phyloP scores from a whole-genome alignment of 306 rosid species.

The Cicer cuneatum region DNA sequence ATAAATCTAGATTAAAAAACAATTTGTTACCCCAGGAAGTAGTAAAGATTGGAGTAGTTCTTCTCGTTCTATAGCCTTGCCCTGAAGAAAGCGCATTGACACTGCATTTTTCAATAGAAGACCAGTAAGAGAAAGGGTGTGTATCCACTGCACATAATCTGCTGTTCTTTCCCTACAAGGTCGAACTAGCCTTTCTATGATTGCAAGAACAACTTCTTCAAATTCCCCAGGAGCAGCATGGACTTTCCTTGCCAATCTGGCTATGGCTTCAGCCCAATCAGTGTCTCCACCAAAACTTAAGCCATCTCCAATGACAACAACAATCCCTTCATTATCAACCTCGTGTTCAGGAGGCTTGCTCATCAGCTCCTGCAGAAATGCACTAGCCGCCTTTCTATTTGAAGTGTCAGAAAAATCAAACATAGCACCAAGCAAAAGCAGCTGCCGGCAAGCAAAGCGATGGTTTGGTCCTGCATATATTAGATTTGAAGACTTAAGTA shows the following conservation, averaged over 20 bases:
- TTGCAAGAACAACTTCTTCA: conserved; percentile 77
- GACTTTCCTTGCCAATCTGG: conserved; percentile 76
- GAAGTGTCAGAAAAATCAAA: conserved; percentile 88
- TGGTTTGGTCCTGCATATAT: conserved; percentile 66
- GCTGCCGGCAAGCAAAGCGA: conserved; percentile 85
- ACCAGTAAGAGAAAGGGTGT: conserved; percentile 77
- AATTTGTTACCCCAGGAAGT: conserved; percentile 82
- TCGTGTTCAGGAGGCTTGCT: conserved; percentile 85
- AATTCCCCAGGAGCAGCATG: conserved; percentile 84
- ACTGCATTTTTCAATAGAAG: conserved; percentile 80
- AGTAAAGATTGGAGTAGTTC: conserved; percentile 77
- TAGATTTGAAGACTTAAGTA: conserved; percentile 31
- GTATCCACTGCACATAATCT: conserved; percentile 87
- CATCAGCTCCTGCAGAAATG: conserved; percentile 82
- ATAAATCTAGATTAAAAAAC: neutral
- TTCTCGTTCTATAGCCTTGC: conserved; percentile 66
- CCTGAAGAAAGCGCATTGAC: conserved; percentile 63
- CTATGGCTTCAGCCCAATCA: conserved; percentile 90
- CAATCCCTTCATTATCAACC: conserved; percentile 76
- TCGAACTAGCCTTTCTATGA: conserved; percentile 74
- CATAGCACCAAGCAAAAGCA: conserved; percentile 86
- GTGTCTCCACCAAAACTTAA: conserved; percentile 89
- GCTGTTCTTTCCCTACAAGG: conserved; percentile 97
- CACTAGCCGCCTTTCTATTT: conserved; percentile 78
- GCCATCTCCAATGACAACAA: conserved; percentile 90